These are phyloP conservation scores for Penicillium herquei DNA, from an alignment of 495 filamentous ascomycete genomes.

Conservation along the genomic window DNA sequence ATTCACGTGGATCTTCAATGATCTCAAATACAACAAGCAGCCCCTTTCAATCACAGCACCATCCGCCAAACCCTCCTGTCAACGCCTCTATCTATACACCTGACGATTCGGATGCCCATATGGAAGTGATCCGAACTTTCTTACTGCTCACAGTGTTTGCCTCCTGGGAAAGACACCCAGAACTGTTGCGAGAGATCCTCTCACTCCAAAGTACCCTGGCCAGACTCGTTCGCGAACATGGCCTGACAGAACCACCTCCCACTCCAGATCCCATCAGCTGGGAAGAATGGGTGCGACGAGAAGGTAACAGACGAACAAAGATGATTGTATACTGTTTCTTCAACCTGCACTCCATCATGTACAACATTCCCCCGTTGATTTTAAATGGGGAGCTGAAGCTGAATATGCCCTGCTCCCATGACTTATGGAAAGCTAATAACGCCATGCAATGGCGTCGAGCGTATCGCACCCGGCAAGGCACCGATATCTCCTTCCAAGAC, in stretches of 20 bases:
- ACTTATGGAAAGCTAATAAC: slow-evolving; percentile 52
- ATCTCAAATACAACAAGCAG: slow-evolving; percentile 40
- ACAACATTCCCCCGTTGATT: slow-evolving; percentile 53
- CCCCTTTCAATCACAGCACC: slow-evolving; percentile 36
- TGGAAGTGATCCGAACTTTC: slow-evolving; percentile 51
- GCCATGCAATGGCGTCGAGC: slow-evolving; percentile 45
- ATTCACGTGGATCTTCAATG: slow-evolving; percentile 41
- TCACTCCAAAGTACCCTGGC: slow-evolving; percentile 50
- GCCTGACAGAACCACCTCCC: slow-evolving; percentile 37
- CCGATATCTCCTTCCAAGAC: slow-evolving; percentile 47
- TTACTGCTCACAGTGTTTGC: slow-evolving; percentile 50
- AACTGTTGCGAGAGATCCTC: slow-evolving; percentile 49
- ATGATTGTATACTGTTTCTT: slow-evolving; percentile 55
- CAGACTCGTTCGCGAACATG: slow-evolving; percentile 48
- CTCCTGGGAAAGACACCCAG: slow-evolving; percentile 53
- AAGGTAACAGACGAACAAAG: slow-evolving; percentile 51
- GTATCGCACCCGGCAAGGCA: slow-evolving; percentile 34
- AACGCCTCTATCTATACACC: slow-evolving; percentile 36
- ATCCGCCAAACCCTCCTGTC: slow-evolving; percentile 26
- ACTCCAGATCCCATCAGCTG: slow-evolving; percentile 40
- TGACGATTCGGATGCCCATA: slow-evolving; percentile 50
- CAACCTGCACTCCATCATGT: slow-evolving; percentile 55
- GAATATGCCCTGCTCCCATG: slow-evolving; percentile 50
- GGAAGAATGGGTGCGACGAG: slow-evolving; percentile 49
- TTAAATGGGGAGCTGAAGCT: slow-evolving; percentile 49